Evolutionary conservation across 306 rosid species (phyloP), one percentile per base, ranked within the genome.

Genomic region (Clitoria ternatea): DNA sequence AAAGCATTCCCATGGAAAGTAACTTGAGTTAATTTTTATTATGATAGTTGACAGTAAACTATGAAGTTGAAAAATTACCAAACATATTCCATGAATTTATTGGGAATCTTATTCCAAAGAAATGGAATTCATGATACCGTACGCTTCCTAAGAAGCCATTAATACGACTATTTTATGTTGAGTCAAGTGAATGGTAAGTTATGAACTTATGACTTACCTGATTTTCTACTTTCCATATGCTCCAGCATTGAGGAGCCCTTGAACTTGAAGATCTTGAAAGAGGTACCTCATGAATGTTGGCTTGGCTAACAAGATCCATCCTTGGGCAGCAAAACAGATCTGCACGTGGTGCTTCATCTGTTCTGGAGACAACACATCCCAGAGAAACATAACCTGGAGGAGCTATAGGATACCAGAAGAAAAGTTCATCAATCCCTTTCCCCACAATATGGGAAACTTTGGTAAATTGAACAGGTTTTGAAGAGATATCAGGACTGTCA

Each of bases 321-420:
- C 97, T 89, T 20, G 97, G 99, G 80, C 99, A 94, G 83, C 96
- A 94, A 79, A 91, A 69, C 36, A 81, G 60, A 82, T 85, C 82
- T 56, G 82, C 45, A 53, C 53, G 49, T 49, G 99, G 99, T 43
- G 96, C 82, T 85, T 87, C 96, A 85, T 87, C 92, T 61, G 78
- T 80, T 77, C 70, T 87, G 59, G 99, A 78, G 81, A 94, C 95
- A 61, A 87, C 76, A 83, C 99, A 94, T 77, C 99, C 99, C 2
- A 94, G 76, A 81, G 97, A 89, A 80, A 93, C 97, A 89, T 89
- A 94, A 81, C 99, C 99, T 44, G 99, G 96, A 60, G 99, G 99
- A 63, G 99, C 95, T 80, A 79, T 72, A 32, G 99, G 99, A 73
- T 89, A 91, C 99, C 99, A 94, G 80, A 94, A 91, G 88, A 85